Percentiles rank a stretch among this genome's conserved stretches.
These are phyloP conservation scores for Papiliotrema nemorosa DNA, from an alignment of 1,284 basidiomycete genomes.

Conservation along the genomic window DNA sequence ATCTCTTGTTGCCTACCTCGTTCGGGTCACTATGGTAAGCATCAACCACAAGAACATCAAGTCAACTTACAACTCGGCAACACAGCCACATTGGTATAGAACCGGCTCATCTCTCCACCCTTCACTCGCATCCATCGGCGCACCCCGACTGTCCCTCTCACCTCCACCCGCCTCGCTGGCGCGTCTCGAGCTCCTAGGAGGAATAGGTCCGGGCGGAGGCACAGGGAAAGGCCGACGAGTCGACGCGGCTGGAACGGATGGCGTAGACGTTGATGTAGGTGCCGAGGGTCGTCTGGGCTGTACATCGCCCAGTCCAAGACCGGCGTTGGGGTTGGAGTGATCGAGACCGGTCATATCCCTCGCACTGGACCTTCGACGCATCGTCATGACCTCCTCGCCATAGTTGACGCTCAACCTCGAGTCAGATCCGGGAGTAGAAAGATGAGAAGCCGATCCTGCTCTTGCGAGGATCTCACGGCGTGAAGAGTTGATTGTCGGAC, in stretches of 20 bases:
- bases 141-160: background rate
- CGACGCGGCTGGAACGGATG: background rate
- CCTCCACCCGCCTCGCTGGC: background rate
- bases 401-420: no score
- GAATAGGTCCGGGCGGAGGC: background rate
- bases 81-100: conserved; percentile 45
- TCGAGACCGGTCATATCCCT: background rate
- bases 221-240: no score
- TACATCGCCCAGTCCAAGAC: conserved; percentile 12
- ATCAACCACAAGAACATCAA: background rate
- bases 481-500: background rate
- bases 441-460: no score
- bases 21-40: conserved; percentile 21
- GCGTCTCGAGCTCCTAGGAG: background rate
- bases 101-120: conserved; percentile 38
- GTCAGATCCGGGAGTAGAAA: no score
- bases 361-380: no score
- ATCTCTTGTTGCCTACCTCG: conserved; percentile 28
- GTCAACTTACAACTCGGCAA: conserved; percentile 41
- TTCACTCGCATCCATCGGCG: conserved; percentile 28
- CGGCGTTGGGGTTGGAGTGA: background rate
- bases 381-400: no score
- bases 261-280: background rate
- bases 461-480: no score
- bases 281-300: background rate